Percentiles rank a stretch among this genome's conserved stretches.
Conservation (phyloP, 345 rosid genomes). For the Boechera divaricarpa region DNA sequence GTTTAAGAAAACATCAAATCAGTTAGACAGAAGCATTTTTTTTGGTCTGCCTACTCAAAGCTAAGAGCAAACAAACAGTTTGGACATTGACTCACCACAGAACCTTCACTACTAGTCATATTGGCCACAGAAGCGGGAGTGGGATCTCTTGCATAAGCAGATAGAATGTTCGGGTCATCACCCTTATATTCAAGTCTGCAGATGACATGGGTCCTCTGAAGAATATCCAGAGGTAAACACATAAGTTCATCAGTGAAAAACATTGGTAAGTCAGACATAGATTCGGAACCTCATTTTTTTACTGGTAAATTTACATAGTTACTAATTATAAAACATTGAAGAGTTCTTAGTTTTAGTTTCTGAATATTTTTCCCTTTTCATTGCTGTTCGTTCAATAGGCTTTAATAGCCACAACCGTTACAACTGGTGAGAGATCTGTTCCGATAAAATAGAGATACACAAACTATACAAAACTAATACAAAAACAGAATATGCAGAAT, state of each 20-base stretch:
- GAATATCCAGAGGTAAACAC: not conserved
- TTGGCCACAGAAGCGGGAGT: not conserved
- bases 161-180: not conserved
- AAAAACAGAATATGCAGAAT: too few species aligned
- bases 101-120: slow-evolving; percentile 25
- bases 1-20: not conserved
- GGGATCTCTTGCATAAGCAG: not conserved
- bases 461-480: too few species aligned
- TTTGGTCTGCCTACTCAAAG: not conserved
- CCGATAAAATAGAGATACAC: too few species aligned
- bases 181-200: slow-evolving; percentile 44
- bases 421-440: too few species aligned
- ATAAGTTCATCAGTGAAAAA: not conserved
- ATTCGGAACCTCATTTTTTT: not conserved
- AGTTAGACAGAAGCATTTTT: not conserved
- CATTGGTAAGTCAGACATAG: not conserved
- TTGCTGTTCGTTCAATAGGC: too few species aligned
- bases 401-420: too few species aligned
- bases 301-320: not conserved
- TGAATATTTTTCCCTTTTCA: too few species aligned
- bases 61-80: not conserved
- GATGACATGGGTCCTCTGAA: slow-evolving; percentile 31
- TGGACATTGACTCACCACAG: slow-evolving; percentile 37
- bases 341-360: too few species aligned
- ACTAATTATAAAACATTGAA: too few species aligned